A percentile compares a stretch with the other conserved stretches of the same genome.
Evolutionary conservation across 345 rosid genomes (phyloP).

Genomic region (Euphorbia lathyris): DNA sequence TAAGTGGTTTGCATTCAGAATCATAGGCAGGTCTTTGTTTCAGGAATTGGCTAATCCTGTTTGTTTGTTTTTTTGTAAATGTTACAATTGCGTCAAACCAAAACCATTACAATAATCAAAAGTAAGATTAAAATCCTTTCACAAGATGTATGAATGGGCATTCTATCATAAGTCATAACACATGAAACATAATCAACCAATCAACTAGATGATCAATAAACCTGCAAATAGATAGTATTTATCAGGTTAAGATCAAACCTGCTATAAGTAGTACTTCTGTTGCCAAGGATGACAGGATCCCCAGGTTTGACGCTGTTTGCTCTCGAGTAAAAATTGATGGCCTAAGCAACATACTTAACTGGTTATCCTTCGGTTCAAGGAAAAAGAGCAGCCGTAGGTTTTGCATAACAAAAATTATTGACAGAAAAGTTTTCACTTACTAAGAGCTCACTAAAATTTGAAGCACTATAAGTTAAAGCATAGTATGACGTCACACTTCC

Average conservation of each 20-base stretch:
- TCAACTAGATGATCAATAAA: background rate
- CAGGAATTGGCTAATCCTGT: slow-evolving; percentile 77
- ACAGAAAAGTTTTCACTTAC: background rate
- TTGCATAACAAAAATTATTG: background rate
- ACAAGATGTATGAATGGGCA: slow-evolving; percentile 12
- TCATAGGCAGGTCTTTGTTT: slow-evolving; percentile 64
- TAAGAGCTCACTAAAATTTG: background rate
- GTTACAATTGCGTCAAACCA: slow-evolving; percentile 16
- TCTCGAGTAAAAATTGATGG: slow-evolving; percentile 67
- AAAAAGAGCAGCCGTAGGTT: background rate
- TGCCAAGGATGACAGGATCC: slow-evolving; percentile 75
- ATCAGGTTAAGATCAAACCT: slow-evolving; percentile 40
- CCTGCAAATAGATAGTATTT: background rate
- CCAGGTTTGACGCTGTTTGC: slow-evolving; percentile 68
- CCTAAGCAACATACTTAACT: slow-evolving; percentile 37
- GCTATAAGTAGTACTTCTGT: slow-evolving; percentile 77
- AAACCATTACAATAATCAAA: slow-evolving; percentile 7
- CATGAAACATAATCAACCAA: slow-evolving; percentile 1
- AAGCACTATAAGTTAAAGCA: background rate
- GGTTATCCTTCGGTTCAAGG: slow-evolving; percentile 4
- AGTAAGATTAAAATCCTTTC: slow-evolving; percentile 1
- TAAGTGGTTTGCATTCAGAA: slow-evolving; percentile 70
- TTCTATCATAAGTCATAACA: slow-evolving; percentile 1
- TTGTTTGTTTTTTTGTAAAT: too few species aligned
- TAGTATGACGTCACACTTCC: background rate